phyloP scores from a whole-genome alignment of 2,329 filamentous ascomycete genomes.

The Calonectria fujianensis region DNA sequence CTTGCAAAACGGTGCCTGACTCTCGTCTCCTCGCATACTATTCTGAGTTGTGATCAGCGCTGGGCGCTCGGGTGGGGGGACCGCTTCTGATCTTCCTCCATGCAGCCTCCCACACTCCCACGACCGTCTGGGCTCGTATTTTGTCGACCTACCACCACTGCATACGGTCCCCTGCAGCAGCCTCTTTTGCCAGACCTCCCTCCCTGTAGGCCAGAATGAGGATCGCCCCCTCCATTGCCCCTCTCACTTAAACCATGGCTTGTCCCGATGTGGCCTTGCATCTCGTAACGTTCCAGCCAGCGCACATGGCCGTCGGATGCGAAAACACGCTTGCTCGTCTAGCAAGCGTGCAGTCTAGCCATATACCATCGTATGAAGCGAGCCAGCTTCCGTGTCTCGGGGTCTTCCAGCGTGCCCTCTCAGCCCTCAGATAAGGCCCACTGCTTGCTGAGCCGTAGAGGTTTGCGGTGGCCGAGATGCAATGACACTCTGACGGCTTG shows the following conservation, averaged over 20 bases:
- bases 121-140: conserved; percentile 10
- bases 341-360: conserved; percentile 9
- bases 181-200: conserved; percentile 14
- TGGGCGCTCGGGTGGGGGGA: conserved; percentile 11
- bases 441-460: neutral
- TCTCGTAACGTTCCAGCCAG: conserved; percentile 24
- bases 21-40: neutral
- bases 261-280: conserved; percentile 19
- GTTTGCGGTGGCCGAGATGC: conserved; percentile 18
- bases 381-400: neutral
- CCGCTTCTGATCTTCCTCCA: conserved; percentile 23
- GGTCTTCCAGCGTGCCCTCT: neutral
- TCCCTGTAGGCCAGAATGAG: conserved; percentile 28
- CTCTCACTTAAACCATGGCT: conserved; percentile 23
- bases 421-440: neutral
- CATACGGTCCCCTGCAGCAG: conserved; percentile 19
- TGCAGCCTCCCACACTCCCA: conserved; percentile 15
- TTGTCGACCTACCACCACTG: conserved; percentile 2
- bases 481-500: conserved; percentile 27
- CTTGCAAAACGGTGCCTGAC: conserved; percentile 19
- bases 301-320: neutral
- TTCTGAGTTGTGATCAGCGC: conserved; percentile 21
- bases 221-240: conserved; percentile 16
- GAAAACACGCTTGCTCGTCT: conserved; percentile 22
- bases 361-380: conserved; percentile 7